Conservation (phyloP, 1,284 basidiomycete species). For the Kwoniella shivajii region DNA sequence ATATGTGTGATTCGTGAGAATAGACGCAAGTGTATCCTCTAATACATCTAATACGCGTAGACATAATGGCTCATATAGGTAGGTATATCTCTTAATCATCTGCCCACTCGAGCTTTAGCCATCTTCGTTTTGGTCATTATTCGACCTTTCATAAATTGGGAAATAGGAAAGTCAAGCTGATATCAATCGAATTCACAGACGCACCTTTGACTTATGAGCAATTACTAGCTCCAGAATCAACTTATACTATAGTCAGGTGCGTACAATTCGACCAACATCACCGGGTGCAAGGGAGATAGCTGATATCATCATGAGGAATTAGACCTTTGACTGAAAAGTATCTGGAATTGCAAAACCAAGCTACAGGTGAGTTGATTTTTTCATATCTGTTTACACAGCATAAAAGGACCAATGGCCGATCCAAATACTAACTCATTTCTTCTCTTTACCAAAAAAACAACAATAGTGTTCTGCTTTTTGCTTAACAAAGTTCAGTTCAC, state of each 20-base stretch:
- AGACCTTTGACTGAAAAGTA: constrained; percentile 54
- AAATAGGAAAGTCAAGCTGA: no score
- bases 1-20: neutral
- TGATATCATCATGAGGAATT: neutral
- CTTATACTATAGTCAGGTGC: constrained; percentile 72
- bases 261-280: constrained; percentile 6
- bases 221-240: constrained; percentile 78
- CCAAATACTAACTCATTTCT: neutral
- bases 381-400: neutral
- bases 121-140: no score
- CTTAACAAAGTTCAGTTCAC: constrained; percentile 85
- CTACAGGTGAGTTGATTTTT: constrained; percentile 38
- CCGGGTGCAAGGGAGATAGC: neutral
- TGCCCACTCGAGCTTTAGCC: neutral
- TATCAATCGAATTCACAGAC: constrained; percentile 57
- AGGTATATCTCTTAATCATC: no score
- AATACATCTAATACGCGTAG: constrained; percentile 53
- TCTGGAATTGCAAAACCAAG: constrained; percentile 46
- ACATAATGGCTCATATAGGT: constrained; percentile 54
- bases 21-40: constrained; percentile 53
- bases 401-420: neutral
- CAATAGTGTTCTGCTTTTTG: constrained; percentile 79
- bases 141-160: no score
- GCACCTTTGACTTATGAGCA: constrained; percentile 74
- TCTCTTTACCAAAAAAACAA: constrained; percentile 55